Conservation (phyloP, 2,329 filamentous ascomycete genomes). For the Cadophora gregata region DNA sequence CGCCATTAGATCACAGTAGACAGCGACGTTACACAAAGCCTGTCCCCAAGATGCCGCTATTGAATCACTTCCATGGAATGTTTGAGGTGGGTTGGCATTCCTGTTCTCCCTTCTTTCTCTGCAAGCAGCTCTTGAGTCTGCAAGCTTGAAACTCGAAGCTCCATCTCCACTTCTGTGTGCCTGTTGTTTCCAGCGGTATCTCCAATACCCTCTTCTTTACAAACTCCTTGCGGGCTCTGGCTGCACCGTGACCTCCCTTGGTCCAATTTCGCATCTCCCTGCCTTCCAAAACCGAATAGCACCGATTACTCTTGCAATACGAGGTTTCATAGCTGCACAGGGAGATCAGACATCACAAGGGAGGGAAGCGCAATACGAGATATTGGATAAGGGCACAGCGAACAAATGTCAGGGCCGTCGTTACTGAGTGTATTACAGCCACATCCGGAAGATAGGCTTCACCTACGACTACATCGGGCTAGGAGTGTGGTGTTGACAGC, state of each 20-base stretch:
- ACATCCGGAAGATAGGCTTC: constrained; percentile 76
- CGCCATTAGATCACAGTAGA: not conserved
- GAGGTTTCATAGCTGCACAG: constrained; percentile 1
- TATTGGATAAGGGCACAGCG: not conserved
- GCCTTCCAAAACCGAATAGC: constrained; percentile 1
- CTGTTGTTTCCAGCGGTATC: not conserved
- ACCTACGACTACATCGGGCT: constrained; percentile 81
- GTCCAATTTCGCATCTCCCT: not conserved
- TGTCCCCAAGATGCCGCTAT: constrained; percentile 4
- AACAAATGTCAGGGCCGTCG: not conserved
- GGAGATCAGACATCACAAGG: not conserved
- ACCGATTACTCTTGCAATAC: not conserved
- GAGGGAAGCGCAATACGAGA: not conserved
- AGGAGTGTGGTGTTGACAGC: constrained; percentile 81
- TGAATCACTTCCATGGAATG: constrained; percentile 29
- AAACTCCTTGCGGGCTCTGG: not conserved
- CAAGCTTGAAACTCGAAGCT: not conserved
- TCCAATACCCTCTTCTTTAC: constrained; percentile 9
- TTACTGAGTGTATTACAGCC: constrained; percentile 50
- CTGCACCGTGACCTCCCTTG: not conserved
- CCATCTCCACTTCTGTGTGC: constrained; percentile 3
- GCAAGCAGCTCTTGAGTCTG: not conserved
- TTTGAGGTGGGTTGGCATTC: constrained; percentile 35
- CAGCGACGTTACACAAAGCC: constrained; percentile 10
- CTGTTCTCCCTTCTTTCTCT: not conserved